These are phyloP conservation scores for Kodamaea alishanica DNA, from an alignment of 1,139 yeast genomes.

Conservation along the genomic window DNA sequence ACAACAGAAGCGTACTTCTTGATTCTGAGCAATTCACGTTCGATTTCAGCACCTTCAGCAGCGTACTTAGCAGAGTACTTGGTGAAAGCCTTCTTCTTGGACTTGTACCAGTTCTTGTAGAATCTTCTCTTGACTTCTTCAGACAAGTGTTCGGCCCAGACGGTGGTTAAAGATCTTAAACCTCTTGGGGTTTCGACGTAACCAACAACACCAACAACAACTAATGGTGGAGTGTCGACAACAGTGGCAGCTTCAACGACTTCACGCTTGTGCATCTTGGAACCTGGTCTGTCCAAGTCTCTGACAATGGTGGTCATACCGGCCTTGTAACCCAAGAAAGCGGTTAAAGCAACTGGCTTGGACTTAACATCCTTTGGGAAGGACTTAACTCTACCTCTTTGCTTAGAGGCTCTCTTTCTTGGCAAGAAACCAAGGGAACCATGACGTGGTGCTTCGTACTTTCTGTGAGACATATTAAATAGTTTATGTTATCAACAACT, in stretches of 20 bases:
- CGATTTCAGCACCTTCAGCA: conserved; percentile 81
- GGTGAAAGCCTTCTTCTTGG: conserved; percentile 99
- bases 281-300: conserved; percentile 99
- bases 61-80: conserved; percentile 99
- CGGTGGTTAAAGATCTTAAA: conserved; percentile 98
- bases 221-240: conserved; percentile 98
- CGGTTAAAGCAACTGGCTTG: conserved; percentile 98
- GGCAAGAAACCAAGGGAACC: conserved; percentile 99
- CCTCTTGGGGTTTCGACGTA: conserved; percentile 99
- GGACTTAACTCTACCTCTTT: conserved; percentile 98
- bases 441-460: conserved; percentile 99
- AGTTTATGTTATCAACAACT: conserved; percentile 26
- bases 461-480: conserved; percentile 92
- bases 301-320: conserved; percentile 99
- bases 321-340: conserved; percentile 99
- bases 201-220: conserved; percentile 99
- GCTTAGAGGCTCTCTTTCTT: conserved; percentile 99
- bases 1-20: conserved; percentile 97
- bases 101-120: conserved; percentile 99
- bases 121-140: conserved; percentile 99
- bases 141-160: conserved; percentile 99
- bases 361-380: conserved; percentile 99
- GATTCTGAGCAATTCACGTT: conserved; percentile 97
- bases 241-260: conserved; percentile 99
- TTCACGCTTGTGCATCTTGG: conserved; percentile 99